Conservation (phyloP, 108 stramenopile genomes). For the Nitzschia inconspicua region DNA sequence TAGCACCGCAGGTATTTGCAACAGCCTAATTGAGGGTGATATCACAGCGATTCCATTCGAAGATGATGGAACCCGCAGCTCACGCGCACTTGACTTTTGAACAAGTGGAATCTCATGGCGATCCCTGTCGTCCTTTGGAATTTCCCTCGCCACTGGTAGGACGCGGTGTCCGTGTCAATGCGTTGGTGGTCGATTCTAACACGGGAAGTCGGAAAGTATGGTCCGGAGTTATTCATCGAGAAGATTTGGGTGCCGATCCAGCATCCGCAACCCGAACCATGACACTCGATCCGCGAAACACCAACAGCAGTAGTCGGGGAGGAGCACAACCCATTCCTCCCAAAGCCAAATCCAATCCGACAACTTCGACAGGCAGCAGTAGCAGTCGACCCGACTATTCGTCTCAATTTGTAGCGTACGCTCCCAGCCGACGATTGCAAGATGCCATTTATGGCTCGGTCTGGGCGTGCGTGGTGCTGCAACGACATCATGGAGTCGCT, state of each 20-base stretch:
- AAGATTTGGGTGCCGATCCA: conserved; percentile 24
- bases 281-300: background rate
- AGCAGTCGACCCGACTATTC: conserved; percentile 12
- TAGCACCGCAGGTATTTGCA: too few species aligned
- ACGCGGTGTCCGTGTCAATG: conserved; percentile 70
- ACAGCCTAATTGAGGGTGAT: too few species aligned
- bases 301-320: background rate
- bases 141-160: conserved; percentile 74
- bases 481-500: conserved; percentile 65
- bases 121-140: conserved; percentile 66
- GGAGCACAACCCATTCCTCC: background rate
- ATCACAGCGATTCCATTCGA: too few species aligned
- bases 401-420: conserved; percentile 56
- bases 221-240: conserved; percentile 68
- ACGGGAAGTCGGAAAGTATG: conserved; percentile 60
- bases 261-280: background rate
- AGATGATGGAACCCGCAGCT: conserved; percentile 26
- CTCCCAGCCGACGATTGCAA: conserved; percentile 74
- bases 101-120: conserved; percentile 39
- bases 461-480: conserved; percentile 71
- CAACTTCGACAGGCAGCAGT: too few species aligned
- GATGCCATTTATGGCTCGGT: conserved; percentile 87
- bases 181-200: conserved; percentile 66
- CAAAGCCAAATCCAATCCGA: background rate
- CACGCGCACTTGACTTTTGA: conserved; percentile 36